Evolutionary conservation across 2,329 filamentous ascomycete genomes (phyloP).

Genomic region (Tolypocladium album): DNA sequence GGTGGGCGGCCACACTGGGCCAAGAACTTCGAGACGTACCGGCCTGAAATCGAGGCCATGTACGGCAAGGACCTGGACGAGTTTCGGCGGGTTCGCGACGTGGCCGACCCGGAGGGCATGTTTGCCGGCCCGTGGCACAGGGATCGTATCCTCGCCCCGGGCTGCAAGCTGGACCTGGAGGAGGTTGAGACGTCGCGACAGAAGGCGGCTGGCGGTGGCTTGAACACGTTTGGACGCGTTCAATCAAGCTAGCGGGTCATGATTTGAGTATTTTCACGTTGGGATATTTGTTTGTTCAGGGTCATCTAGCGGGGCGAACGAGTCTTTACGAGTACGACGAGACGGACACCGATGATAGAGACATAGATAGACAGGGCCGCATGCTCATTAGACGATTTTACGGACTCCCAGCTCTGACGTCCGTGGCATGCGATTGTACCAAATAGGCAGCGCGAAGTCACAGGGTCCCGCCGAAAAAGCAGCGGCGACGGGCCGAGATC

Average conservation of each 20-base stretch:
- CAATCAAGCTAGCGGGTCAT: neutral
- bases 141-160: constrained; percentile 44
- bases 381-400: neutral
- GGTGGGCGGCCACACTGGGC: constrained; percentile 83
- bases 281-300: neutral
- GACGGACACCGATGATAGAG: neutral
- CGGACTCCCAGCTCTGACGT: neutral
- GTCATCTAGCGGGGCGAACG: neutral
- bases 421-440: neutral
- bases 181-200: constrained; percentile 21
- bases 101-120: constrained; percentile 71
- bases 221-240: constrained; percentile 9
- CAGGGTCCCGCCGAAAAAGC: neutral
- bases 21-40: constrained; percentile 68
- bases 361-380: neutral
- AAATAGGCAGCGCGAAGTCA: too few relatives aligned
- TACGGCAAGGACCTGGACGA: constrained; percentile 58
- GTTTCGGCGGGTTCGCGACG: constrained; percentile 58
- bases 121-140: constrained; percentile 89
- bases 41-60: constrained; percentile 50
- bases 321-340: neutral
- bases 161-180: constrained; percentile 21
- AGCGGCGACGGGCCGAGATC: neutral
- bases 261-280: neutral
- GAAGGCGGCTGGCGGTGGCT: constrained; percentile 12